These are phyloP conservation scores for Teratosphaeria viscida DNA, from an alignment of 2,329 filamentous ascomycete genomes.

Conservation along the genomic window DNA sequence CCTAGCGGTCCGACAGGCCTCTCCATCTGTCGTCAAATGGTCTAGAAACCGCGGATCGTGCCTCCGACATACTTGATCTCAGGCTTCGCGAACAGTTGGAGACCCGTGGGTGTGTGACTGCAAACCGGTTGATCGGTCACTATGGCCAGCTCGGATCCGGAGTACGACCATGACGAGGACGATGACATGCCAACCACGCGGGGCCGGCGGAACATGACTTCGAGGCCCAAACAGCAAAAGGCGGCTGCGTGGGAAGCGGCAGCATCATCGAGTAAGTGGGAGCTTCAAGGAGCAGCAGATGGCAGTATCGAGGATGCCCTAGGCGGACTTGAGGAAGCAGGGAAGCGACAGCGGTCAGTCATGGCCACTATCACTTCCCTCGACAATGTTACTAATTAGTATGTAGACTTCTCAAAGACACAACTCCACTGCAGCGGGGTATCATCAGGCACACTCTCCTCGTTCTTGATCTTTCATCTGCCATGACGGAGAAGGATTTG, in stretches of 20 bases:
- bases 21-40: neutral
- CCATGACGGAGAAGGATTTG: conserved; percentile 92
- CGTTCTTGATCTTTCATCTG: conserved; percentile 81
- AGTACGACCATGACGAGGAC: conserved; percentile 17
- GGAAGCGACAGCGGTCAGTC: conserved; percentile 23
- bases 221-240: conserved; percentile 18
- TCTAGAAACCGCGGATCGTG: neutral
- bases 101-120: neutral
- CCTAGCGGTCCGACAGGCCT: neutral
- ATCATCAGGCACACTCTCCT: conserved; percentile 95
- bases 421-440: conserved; percentile 86
- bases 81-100: neutral
- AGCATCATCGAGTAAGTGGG: conserved; percentile 20
- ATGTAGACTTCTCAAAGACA: conserved; percentile 71
- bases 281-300: conserved; percentile 25
- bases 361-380: conserved; percentile 1
- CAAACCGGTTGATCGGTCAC: neutral
- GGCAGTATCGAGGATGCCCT: conserved; percentile 25
- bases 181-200: conserved; percentile 8
- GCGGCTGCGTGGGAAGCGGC: conserved; percentile 25
- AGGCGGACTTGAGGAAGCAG: conserved; percentile 27
- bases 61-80: neutral
- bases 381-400: neutral
- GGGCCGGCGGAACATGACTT: conserved; percentile 12
- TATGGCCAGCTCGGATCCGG: conserved; percentile 23